These are phyloP conservation scores for Lolium multiflorum DNA, from an alignment of 176 grass and related monocot genomes.

Conservation along the genomic window DNA sequence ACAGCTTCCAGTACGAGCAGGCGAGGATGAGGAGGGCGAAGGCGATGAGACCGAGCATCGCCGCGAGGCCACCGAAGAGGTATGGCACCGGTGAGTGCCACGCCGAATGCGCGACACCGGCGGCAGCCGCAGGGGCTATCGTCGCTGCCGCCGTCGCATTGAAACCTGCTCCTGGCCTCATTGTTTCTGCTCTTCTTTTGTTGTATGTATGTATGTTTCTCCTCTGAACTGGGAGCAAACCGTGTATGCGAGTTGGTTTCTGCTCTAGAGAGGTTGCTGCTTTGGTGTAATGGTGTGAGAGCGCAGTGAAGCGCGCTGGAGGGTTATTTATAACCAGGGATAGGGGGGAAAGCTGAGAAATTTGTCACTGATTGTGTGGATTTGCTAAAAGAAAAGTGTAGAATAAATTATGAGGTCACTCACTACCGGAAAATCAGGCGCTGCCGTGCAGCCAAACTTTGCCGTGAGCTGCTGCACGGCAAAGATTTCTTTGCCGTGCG, in stretches of 20 bases:
- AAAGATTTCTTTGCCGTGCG: no score
- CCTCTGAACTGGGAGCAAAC: background rate
- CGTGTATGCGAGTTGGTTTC: conserved; percentile 11
- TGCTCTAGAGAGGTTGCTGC: conserved; percentile 27
- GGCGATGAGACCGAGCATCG: conserved; percentile 92
- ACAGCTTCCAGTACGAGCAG: conserved; percentile 97
- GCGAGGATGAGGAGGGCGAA: conserved; percentile 93
- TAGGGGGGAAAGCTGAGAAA: conserved; percentile 22
- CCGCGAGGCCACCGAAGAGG: conserved; percentile 88
- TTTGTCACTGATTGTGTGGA: conserved; percentile 42
- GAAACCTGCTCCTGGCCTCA: conserved; percentile 81
- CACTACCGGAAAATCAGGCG: no score
- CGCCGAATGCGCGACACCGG: conserved; percentile 55
- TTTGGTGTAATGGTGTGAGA: conserved; percentile 39
- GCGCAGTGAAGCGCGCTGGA: conserved; percentile 11
- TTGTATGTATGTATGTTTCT: background rate
- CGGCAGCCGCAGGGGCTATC: conserved; percentile 21
- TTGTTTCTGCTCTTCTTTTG: conserved; percentile 41
- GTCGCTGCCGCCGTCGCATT: conserved; percentile 58
- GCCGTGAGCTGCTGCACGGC: no score
- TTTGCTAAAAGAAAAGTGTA: conserved; percentile 35
- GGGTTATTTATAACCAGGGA: conserved; percentile 67
- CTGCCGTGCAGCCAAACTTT: no score
- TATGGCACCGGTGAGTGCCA: conserved; percentile 99
- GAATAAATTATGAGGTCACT: conserved; percentile 44